phyloP scores from a whole-genome alignment of 352 stramenopile species.

The Globisporangium rhizosaccharum region DNA sequence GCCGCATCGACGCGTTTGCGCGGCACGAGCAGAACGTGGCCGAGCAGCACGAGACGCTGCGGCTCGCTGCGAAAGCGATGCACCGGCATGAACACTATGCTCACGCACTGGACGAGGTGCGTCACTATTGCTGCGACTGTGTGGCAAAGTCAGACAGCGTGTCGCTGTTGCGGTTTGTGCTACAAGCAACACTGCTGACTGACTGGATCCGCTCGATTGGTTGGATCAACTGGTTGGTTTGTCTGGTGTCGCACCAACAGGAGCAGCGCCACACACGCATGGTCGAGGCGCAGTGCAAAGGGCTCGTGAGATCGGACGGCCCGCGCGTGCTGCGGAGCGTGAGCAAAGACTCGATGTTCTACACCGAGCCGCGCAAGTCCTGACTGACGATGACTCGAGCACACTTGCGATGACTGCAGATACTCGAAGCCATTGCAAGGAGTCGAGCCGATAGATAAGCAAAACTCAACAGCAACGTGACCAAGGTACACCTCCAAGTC shows the following conservation, averaged over 20 bases:
- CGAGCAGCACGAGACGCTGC: slow-evolving; percentile 30
- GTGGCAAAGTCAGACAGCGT: too few species aligned
- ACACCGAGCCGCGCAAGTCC: slow-evolving; percentile 3
- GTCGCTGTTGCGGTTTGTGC: too few species aligned
- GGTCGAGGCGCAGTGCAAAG: slow-evolving; percentile 35
- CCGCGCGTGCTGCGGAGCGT: slow-evolving; percentile 28
- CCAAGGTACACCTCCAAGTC: too few species aligned
- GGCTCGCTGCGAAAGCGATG: slow-evolving; percentile 39
- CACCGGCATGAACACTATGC: slow-evolving; percentile 41
- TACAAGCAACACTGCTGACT: neutral
- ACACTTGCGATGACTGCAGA: too few species aligned
- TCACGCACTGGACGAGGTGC: slow-evolving; percentile 29
- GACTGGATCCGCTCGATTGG: neutral
- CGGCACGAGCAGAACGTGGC: slow-evolving; percentile 28
- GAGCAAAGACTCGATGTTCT: slow-evolving; percentile 66
- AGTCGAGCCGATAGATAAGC: too few species aligned
- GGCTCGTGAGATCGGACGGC: slow-evolving; percentile 21
- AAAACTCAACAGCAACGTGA: too few species aligned
- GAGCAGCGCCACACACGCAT: slow-evolving; percentile 29
- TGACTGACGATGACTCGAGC: too few species aligned
- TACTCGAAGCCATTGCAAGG: too few species aligned
- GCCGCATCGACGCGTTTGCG: slow-evolving; percentile 36
- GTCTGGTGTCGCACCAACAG: slow-evolving; percentile 4
- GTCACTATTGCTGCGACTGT: too few species aligned
- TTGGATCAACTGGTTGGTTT: too few species aligned